These are phyloP conservation scores for Rhynchospora pubera DNA, from an alignment of 176 grass and related monocot species.

Conservation along the genomic window DNA sequence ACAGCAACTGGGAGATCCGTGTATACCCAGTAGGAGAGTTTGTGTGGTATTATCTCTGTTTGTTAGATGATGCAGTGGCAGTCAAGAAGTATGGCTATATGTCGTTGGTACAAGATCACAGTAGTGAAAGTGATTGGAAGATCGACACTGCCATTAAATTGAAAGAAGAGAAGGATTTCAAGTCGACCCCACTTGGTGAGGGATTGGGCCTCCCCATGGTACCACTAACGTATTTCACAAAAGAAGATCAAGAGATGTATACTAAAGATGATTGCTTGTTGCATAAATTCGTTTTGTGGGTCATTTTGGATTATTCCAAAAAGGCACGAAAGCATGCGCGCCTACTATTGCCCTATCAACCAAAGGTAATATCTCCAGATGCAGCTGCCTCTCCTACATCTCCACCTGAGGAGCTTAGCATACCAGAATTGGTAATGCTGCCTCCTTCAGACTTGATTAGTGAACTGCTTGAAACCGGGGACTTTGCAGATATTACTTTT, in stretches of 20 bases:
- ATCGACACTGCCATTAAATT: not conserved
- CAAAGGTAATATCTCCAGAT: not conserved
- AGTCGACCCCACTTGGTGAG: not conserved
- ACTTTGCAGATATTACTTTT: not conserved
- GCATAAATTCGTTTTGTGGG: not conserved
- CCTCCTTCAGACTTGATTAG: conserved; percentile 3
- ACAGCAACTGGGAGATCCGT: not conserved
- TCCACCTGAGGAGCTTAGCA: not conserved
- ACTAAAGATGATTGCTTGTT: not conserved
- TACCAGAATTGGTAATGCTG: not conserved
- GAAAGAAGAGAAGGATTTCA: conserved; percentile 9
- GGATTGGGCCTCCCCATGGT: not conserved
- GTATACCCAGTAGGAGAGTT: not conserved
- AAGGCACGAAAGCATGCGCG: not conserved
- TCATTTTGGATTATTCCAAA: not conserved
- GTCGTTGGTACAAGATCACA: not conserved
- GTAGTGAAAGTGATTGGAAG: not conserved
- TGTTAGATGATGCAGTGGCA: not conserved
- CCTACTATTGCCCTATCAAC: not conserved
- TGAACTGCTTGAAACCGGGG: not conserved
- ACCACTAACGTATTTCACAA: not conserved
- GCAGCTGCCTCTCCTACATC: no score
- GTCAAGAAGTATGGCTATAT: conserved; percentile 6
- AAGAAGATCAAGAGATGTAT: not conserved
- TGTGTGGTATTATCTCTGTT: conserved; percentile 7